Evolutionary conservation across 2,329 filamentous ascomycete species (phyloP).

Genomic region (Chrysoporthe puriensis): DNA sequence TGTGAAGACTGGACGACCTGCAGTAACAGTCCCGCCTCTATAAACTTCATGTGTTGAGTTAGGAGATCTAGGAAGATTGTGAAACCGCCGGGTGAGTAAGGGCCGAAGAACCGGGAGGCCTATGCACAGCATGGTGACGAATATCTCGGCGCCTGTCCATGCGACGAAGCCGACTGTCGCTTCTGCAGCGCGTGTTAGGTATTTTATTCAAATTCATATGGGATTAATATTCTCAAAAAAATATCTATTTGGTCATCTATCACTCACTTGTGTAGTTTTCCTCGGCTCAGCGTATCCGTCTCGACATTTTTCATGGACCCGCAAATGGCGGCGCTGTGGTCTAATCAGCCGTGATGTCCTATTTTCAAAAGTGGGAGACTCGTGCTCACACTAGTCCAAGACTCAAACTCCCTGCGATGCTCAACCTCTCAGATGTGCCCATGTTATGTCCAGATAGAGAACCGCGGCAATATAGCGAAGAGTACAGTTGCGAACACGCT

Average conservation of each 20-base stretch:
- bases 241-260: slow-evolving; percentile 11
- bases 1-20: no score
- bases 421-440: slow-evolving; percentile 45
- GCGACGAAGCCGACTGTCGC: slow-evolving; percentile 39
- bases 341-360: slow-evolving; percentile 30
- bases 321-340: slow-evolving; percentile 34
- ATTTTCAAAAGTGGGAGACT: not conserved
- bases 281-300: slow-evolving; percentile 33
- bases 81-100: slow-evolving; percentile 31
- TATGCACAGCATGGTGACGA: slow-evolving; percentile 42
- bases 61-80: not conserved
- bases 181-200: not conserved
- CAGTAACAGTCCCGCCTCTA: no score
- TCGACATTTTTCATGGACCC: slow-evolving; percentile 37
- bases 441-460: slow-evolving; percentile 46
- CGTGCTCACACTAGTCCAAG: slow-evolving; percentile 43
- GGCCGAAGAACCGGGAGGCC: slow-evolving; percentile 43
- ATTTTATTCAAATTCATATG: not conserved
- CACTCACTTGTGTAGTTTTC: slow-evolving; percentile 34
- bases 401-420: slow-evolving; percentile 43
- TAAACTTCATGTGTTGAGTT: not conserved
- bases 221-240: not conserved
- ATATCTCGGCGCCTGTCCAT: slow-evolving; percentile 41
- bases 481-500: slow-evolving; percentile 39
- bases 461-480: slow-evolving; percentile 44